Evolutionary conservation across 23 red algal genomes (phyloP).

Genomic region (Pyropia haitanensis): DNA sequence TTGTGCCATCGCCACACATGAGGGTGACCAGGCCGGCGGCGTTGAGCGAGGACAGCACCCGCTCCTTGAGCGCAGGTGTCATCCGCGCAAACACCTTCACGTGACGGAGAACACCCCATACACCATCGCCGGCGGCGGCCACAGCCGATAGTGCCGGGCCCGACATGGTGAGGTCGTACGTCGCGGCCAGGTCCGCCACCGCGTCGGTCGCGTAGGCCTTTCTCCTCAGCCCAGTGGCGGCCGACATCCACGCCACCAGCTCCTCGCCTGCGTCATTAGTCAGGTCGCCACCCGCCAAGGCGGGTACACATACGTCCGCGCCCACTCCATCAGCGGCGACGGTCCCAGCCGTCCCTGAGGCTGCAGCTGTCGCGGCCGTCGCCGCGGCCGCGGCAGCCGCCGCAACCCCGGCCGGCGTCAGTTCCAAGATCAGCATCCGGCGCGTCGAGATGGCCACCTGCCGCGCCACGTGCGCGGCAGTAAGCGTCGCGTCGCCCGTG

Average conservation of each 20-base stretch:
- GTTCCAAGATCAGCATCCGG: conserved; percentile 63
- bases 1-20: conserved; percentile 99
- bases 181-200: conserved; percentile 23
- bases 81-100: conserved; percentile 90
- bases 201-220: conserved; percentile 22
- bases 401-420: neutral
- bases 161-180: conserved; percentile 79
- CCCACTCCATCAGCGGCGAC: no score
- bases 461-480: conserved; percentile 81
- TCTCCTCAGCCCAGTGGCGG: conserved; percentile 46
- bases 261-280: no score
- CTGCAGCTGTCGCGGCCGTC: no score
- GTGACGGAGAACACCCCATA: conserved; percentile 25
- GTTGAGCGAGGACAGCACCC: conserved; percentile 71
- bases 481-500: conserved; percentile 89
- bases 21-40: conserved; percentile 67
- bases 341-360: neutral
- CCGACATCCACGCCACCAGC: conserved; percentile 66
- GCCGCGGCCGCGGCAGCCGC: no score
- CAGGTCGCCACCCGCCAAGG: no score
- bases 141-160: conserved; percentile 58
- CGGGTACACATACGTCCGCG: no score
- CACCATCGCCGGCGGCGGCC: conserved; percentile 4
- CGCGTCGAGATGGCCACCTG: conserved; percentile 71
- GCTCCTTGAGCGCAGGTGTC: conserved; percentile 84